Percentiles rank a stretch among this genome's conserved stretches.
Conservation (phyloP, 2,329 filamentous ascomycete species). For the Aspergillus piperis region DNA sequence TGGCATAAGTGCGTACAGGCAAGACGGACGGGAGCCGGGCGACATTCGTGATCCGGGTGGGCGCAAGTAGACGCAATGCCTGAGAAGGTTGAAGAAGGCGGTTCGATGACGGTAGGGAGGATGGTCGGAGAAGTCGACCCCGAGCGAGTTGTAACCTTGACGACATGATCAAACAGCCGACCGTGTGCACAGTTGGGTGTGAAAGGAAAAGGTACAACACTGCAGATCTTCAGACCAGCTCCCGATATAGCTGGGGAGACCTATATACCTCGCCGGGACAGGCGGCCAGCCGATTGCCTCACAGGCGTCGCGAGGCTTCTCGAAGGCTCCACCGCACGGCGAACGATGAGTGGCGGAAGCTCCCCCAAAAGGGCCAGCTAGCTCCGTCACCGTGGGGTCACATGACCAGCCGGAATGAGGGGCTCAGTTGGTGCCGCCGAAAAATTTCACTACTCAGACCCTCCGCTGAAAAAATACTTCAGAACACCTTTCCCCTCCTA, state of each 20-base stretch:
- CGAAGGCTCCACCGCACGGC: constrained; percentile 38
- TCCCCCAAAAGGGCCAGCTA: constrained; percentile 23
- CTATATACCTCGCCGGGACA: constrained; percentile 15
- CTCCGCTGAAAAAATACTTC: constrained; percentile 30
- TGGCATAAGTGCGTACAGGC: constrained; percentile 54
- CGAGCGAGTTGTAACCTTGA: constrained; percentile 36
- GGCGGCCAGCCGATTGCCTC: background rate
- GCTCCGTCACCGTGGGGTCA: constrained; percentile 34
- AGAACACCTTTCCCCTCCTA: constrained; percentile 35
- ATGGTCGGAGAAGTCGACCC: constrained; percentile 31
- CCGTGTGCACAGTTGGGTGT: background rate
- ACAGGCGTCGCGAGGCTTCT: constrained; percentile 24
- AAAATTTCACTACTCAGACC: constrained; percentile 27
- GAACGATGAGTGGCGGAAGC: constrained; percentile 35
- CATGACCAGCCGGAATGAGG: constrained; percentile 30
- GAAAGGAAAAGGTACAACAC: background rate
- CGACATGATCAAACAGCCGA: constrained; percentile 29
- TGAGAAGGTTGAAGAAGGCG: constrained; percentile 23
- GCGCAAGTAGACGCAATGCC: constrained; percentile 23
- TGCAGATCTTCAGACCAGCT: background rate
- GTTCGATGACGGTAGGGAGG: constrained; percentile 23
- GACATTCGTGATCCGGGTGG: constrained; percentile 18
- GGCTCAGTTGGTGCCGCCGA: constrained; percentile 23
- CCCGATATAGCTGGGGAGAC: background rate
- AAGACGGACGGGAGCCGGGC: constrained; percentile 13